Evolutionary conservation across 768 basidiomycete genomes (phyloP).

Genomic region (Lentinula lateritia): DNA sequence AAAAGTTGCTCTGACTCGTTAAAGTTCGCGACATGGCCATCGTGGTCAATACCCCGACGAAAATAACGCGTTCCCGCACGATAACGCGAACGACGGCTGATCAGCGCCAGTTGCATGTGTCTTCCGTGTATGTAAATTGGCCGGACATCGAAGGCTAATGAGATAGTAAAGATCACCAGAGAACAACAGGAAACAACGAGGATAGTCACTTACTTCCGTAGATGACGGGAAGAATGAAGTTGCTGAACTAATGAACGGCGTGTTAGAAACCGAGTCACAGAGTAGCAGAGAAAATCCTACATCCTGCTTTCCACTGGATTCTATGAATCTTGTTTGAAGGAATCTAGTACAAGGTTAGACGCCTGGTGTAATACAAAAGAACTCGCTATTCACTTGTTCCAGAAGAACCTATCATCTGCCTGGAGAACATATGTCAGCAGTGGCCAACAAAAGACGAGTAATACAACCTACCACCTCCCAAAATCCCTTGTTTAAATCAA

Average conservation of each 20-base stretch:
- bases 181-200: not conserved
- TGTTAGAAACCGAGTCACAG: conserved; percentile 4
- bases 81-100: conserved; percentile 90
- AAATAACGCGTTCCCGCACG: conserved; percentile 98
- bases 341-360: conserved; percentile 20
- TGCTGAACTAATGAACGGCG: conserved; percentile 54
- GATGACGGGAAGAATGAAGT: conserved; percentile 88
- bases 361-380: not conserved
- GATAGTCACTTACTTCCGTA: conserved; percentile 76
- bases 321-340: conserved; percentile 32
- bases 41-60: conserved; percentile 83
- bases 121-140: conserved; percentile 70
- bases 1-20: conserved; percentile 97
- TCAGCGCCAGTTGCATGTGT: conserved; percentile 77
- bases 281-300: conserved; percentile 36
- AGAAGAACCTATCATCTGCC: conserved; percentile 97
- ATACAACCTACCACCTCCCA: conserved; percentile 70
- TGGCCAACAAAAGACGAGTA: not conserved
- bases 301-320: conserved; percentile 47
- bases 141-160: conserved; percentile 80
- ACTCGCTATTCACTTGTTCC: conserved; percentile 67
- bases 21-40: conserved; percentile 93
- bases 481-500: conserved; percentile 48
- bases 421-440: conserved; percentile 21
- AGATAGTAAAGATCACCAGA: not conserved